Conservation (phyloP, 768 basidiomycete species). For the Daedaleopsis nitida region DNA sequence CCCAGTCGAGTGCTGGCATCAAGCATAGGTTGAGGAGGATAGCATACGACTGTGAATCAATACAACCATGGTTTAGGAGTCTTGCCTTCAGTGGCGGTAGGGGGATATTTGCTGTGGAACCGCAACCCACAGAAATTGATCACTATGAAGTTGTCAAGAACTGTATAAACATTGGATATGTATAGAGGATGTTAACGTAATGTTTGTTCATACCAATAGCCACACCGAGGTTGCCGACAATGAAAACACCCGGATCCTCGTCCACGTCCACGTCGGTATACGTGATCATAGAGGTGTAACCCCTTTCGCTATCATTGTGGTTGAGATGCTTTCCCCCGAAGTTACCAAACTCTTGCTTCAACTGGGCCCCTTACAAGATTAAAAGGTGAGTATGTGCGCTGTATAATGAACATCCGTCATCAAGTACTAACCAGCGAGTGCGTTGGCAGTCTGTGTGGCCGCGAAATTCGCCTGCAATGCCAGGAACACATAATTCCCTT, state of each 20-base stretch:
- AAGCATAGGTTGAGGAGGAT: not conserved
- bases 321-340: no score
- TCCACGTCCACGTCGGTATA: no score
- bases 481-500: not conserved
- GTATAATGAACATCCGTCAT: no score
- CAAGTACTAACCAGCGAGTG: no score
- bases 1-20: not conserved
- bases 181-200: not conserved
- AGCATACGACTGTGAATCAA: not conserved
- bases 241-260: no score
- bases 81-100: not conserved
- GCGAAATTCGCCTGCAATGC: not conserved
- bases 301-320: no score
- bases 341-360: no score
- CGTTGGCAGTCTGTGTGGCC: not conserved
- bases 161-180: not conserved
- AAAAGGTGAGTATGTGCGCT: no score
- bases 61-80: not conserved
- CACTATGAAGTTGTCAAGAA: not conserved
- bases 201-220: not conserved
- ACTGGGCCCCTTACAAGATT: no score
- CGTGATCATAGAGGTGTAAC: no score
- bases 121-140: not conserved
- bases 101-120: not conserved
- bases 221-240: not conserved